Evolutionary conservation across 768 basidiomycete species (phyloP).

Genomic region (Gymnopilus junonius): DNA sequence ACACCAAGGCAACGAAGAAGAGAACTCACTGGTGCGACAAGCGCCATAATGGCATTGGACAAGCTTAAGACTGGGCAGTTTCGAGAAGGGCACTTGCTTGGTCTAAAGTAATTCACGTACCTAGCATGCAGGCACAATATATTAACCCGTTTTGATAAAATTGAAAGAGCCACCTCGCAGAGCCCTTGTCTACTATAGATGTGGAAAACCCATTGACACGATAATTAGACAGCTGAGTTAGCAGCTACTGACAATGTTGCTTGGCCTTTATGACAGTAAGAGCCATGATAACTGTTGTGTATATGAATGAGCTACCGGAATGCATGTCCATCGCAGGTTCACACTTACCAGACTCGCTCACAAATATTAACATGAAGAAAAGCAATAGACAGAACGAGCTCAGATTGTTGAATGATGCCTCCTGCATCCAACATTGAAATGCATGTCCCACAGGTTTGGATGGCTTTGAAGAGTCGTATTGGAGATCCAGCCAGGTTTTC

Average conservation of each 20-base stretch:
- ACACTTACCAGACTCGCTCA: not conserved
- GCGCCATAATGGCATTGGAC: not conserved
- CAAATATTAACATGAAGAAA: not conserved
- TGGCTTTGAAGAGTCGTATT: not conserved
- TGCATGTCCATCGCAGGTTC: not conserved
- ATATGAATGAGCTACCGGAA: not conserved
- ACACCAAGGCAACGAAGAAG: too few species aligned
- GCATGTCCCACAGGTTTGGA: not conserved
- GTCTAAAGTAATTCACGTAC: not conserved
- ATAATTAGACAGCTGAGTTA: not conserved
- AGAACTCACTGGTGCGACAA: not conserved
- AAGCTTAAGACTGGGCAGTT: not conserved
- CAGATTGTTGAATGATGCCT: not conserved
- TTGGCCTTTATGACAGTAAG: constrained; percentile 3
- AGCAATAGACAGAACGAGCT: not conserved
- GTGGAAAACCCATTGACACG: not conserved
- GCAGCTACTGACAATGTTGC: not conserved
- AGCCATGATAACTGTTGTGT: not conserved
- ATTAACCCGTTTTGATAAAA: constrained; percentile 1
- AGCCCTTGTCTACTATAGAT: not conserved
- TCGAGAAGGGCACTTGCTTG: not conserved
- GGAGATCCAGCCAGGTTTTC: not conserved
- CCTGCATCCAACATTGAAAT: not conserved
- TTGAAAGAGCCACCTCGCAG: not conserved
- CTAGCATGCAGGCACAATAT: not conserved